Conservation (phyloP, 2,329 filamentous ascomycete genomes). For the Aspergillus flavus region DNA sequence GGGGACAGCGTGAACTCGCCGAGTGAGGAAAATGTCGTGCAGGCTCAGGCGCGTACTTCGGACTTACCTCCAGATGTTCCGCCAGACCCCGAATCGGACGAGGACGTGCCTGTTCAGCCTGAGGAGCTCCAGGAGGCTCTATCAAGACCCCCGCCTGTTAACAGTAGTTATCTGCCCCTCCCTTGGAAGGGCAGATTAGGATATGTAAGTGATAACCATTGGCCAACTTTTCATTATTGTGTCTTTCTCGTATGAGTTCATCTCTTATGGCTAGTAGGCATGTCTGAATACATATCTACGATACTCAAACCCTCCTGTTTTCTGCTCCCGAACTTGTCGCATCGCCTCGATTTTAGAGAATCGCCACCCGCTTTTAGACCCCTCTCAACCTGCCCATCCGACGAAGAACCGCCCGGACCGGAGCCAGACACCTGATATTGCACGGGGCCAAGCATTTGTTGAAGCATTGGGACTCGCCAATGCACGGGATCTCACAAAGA, state of each 20-base stretch:
- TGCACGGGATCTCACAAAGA: conserved; percentile 78
- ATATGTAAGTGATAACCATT: conserved; percentile 65
- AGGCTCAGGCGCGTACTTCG: conserved; percentile 11
- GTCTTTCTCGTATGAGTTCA: not conserved
- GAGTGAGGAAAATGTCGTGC: not conserved
- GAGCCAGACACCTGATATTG: conserved; percentile 65
- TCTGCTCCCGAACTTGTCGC: conserved; percentile 87
- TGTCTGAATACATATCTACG: conserved; percentile 93
- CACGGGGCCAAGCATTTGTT: conserved; percentile 71
- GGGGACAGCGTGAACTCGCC: not conserved
- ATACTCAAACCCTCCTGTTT: conserved; percentile 77
- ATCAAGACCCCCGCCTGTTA: conserved; percentile 71
- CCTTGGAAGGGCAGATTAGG: conserved; percentile 90
- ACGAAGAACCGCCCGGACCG: conserved; percentile 87
- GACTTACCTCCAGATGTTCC: conserved; percentile 23
- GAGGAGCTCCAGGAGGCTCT: conserved; percentile 62
- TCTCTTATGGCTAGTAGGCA: conserved; percentile 55
- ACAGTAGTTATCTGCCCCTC: conserved; percentile 80
- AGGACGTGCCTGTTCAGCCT: conserved; percentile 53
- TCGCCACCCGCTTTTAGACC: conserved; percentile 76
- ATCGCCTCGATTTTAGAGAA: conserved; percentile 90
- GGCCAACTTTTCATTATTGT: no score
- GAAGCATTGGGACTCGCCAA: conserved; percentile 80
- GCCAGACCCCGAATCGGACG: conserved; percentile 58
- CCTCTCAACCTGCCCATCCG: conserved; percentile 73